These are phyloP conservation scores for Neonectria coccinea DNA, from an alignment of 2,329 filamentous ascomycete species.

Conservation along the genomic window DNA sequence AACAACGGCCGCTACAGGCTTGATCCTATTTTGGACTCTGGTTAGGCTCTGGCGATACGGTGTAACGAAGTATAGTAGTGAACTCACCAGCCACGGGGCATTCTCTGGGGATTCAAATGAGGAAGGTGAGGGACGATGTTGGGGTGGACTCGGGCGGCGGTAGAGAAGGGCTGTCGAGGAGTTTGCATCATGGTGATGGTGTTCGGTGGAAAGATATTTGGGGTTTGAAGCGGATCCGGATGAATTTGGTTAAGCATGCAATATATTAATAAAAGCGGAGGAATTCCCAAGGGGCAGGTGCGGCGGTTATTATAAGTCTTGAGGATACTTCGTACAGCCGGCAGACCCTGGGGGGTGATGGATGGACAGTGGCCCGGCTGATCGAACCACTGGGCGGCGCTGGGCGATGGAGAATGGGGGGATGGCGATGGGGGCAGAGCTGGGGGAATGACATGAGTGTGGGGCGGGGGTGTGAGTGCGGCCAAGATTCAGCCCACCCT, in stretches of 20 bases:
- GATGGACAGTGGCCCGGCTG: conserved; percentile 15
- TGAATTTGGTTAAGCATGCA: conserved; percentile 7
- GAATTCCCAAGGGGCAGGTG: conserved; percentile 2
- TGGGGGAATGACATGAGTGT: not conserved
- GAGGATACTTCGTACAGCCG: too few relatives aligned
- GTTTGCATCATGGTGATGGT: conserved; percentile 38
- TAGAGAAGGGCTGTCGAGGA: conserved; percentile 45
- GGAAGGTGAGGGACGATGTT: conserved; percentile 46
- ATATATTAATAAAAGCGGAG: conserved; percentile 1
- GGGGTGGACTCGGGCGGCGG: conserved; percentile 45
- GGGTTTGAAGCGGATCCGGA: conserved; percentile 8
- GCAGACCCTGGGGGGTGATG: not conserved
- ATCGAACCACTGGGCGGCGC: conserved; percentile 32
- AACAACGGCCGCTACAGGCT: conserved; percentile 48
- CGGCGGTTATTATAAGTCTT: conserved; percentile 32
- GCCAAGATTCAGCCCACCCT: not conserved
- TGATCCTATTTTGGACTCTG: conserved; percentile 44
- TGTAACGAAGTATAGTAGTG: not conserved
- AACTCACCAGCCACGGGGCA: conserved; percentile 43
- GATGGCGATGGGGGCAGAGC: conserved; percentile 10
- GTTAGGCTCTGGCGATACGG: conserved; percentile 2
- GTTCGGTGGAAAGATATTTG: conserved; percentile 9
- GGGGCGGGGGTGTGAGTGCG: conserved; percentile 25
- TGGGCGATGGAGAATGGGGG: conserved; percentile 16
- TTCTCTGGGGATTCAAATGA: conserved; percentile 41